These are phyloP conservation scores for Venturia nashicola DNA, from an alignment of 2,329 filamentous ascomycete species.

Conservation along the genomic window DNA sequence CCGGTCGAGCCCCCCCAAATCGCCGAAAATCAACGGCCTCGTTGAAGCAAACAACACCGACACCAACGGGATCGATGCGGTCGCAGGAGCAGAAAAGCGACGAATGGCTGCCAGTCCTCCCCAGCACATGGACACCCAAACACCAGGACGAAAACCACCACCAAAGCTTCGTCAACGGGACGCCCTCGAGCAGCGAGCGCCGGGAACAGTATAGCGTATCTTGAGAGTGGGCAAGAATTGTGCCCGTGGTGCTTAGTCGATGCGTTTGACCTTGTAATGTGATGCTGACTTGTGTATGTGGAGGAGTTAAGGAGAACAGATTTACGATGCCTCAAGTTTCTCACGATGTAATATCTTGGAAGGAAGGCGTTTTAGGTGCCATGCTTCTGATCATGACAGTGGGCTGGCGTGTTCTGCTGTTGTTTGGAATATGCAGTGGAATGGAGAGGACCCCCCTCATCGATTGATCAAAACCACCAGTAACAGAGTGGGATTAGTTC, in stretches of 20 bases:
- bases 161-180: slow-evolving; percentile 3
- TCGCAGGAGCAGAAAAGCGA: neutral
- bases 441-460: neutral
- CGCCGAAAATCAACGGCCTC: slow-evolving; percentile 7
- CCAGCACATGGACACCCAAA: neutral
- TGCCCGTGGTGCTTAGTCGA: neutral
- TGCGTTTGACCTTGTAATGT: neutral
- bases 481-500: too few species aligned
- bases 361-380: neutral
- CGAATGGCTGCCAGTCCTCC: neutral
- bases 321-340: neutral
- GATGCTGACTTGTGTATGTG: neutral
- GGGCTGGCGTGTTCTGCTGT: neutral
- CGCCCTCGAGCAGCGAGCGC: neutral
- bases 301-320: neutral
- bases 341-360: neutral
- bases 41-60: slow-evolving; percentile 2
- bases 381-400: neutral
- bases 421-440: neutral
- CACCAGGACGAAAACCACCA: slow-evolving; percentile 4
- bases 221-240: slow-evolving; percentile 1
- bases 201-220: slow-evolving; percentile 3
- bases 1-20: neutral
- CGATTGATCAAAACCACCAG: too few species aligned
- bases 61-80: neutral